Evolutionary conservation across 2,329 filamentous ascomycete species (phyloP).

Genomic region (Plectosphaerella sp.): DNA sequence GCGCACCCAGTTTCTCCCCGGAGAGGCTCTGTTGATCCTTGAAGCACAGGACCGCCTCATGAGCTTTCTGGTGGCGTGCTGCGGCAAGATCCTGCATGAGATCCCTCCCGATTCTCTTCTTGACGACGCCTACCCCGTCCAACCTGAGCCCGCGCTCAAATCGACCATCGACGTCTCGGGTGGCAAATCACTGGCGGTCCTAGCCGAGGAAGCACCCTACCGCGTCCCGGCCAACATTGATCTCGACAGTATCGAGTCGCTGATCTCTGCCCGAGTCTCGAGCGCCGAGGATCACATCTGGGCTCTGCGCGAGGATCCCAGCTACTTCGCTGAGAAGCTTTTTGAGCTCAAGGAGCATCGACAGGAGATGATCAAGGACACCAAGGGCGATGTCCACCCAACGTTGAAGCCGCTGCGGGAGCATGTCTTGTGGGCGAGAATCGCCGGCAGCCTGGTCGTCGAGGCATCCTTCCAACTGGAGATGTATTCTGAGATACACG

Average conservation of each 20-base stretch:
- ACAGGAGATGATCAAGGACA: conserved; percentile 35
- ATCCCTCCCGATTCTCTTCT: conserved; percentile 25
- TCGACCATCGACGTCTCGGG: conserved; percentile 21
- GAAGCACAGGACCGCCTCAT: conserved; percentile 45
- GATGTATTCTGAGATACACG: conserved; percentile 30
- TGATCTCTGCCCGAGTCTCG: conserved; percentile 35
- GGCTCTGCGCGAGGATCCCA: conserved; percentile 53
- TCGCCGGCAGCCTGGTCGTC: conserved; percentile 26
- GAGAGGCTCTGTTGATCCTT: conserved; percentile 42
- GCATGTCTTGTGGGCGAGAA: conserved; percentile 25
- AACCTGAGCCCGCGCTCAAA: conserved; percentile 29
- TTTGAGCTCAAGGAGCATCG: conserved; percentile 41
- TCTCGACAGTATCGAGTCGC: conserved; percentile 33
- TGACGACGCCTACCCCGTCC: conserved; percentile 22
- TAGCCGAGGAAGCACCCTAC: conserved; percentile 49
- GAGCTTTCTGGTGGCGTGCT: conserved; percentile 44
- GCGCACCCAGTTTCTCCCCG: conserved; percentile 32
- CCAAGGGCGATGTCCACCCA: conserved; percentile 22
- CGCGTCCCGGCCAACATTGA: conserved; percentile 41
- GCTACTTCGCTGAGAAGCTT: conserved; percentile 45
- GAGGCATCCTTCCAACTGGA: conserved; percentile 29
- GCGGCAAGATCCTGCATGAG: conserved; percentile 44
- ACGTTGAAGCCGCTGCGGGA: conserved; percentile 8
- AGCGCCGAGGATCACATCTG: conserved; percentile 49
- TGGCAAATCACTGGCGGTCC: conserved; percentile 29